A percentile compares a stretch with the other conserved stretches of the same genome.
Evolutionary conservation across 805 yeast species (phyloP).

Genomic region (Candida michaelii): DNA sequence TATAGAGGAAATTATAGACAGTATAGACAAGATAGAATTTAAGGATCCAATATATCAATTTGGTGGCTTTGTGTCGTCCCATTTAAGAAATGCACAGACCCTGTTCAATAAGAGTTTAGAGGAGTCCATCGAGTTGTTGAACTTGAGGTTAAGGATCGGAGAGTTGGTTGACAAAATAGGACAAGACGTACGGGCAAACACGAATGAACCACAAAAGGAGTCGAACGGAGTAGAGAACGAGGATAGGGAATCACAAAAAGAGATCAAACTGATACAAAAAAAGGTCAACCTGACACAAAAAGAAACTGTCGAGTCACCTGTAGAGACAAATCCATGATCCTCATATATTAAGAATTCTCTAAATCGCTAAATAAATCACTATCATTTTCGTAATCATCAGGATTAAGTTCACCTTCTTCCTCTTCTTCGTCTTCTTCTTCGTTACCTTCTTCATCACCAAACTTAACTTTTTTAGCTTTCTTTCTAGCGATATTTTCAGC

Average conservation of each 20-base stretch:
- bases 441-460: slow-evolving; percentile 57
- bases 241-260: too few species aligned
- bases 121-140: background rate
- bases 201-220: too few species aligned
- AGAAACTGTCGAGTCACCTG: too few species aligned
- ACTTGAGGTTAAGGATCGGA: background rate
- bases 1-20: too few species aligned
- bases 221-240: too few species aligned
- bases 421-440: slow-evolving; percentile 20
- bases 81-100: background rate
- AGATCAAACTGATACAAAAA: too few species aligned
- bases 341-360: too few species aligned
- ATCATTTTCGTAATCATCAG: slow-evolving; percentile 50
- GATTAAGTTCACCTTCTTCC: slow-evolving; percentile 32
- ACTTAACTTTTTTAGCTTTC: slow-evolving; percentile 54
- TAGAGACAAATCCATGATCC: too few species aligned
- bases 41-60: slow-evolving; percentile 6
- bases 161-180: background rate
- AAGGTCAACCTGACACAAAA: too few species aligned
- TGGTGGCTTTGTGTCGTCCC: slow-evolving; percentile 3
- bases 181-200: too few species aligned
- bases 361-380: slow-evolving; percentile 46
- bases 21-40: background rate
- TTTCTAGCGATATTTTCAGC: slow-evolving; percentile 74
- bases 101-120: background rate